These are phyloP conservation scores for Cucurbita ficifolia DNA, from an alignment of 306 rosid genomes.

Conservation along the genomic window DNA sequence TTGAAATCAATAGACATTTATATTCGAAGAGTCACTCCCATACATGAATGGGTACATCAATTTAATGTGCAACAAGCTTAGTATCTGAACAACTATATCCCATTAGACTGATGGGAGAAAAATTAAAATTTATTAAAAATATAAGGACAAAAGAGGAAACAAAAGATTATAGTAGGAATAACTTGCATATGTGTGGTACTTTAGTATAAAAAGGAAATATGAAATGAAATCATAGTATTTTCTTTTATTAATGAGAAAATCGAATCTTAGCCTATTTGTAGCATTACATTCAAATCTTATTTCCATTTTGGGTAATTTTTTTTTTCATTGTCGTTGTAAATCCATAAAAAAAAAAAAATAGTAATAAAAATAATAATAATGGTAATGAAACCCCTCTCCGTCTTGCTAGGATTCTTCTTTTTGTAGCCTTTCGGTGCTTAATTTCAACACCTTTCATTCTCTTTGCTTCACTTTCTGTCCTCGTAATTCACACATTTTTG, in stretches of 20 bases:
- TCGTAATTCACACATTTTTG: constrained; percentile 3
- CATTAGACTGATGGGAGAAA: no score
- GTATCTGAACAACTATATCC: no score
- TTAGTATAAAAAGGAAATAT: no score
- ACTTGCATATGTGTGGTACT: no score
- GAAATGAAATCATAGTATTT: not conserved
- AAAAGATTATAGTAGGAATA: no score
- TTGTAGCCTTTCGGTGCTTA: constrained; percentile 89
- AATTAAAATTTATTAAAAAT: no score
- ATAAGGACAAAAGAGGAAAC: no score
- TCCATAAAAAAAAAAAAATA: not conserved
- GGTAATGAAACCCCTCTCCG: constrained; percentile 17
- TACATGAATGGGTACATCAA: no score
- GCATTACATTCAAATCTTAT: not conserved
- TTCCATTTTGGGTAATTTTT: not conserved
- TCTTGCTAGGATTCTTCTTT: constrained; percentile 26
- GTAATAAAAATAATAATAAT: not conserved
- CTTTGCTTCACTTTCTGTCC: constrained; percentile 14
- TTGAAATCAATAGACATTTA: no score
- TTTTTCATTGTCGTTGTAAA: not conserved
- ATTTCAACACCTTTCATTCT: constrained; percentile 29
- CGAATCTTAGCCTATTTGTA: not conserved
- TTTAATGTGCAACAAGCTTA: no score
- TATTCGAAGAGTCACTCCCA: no score
- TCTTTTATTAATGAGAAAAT: not conserved